phyloP scores from a whole-genome alignment of 768 basidiomycete species.

The Pleurotus sapidus region DNA sequence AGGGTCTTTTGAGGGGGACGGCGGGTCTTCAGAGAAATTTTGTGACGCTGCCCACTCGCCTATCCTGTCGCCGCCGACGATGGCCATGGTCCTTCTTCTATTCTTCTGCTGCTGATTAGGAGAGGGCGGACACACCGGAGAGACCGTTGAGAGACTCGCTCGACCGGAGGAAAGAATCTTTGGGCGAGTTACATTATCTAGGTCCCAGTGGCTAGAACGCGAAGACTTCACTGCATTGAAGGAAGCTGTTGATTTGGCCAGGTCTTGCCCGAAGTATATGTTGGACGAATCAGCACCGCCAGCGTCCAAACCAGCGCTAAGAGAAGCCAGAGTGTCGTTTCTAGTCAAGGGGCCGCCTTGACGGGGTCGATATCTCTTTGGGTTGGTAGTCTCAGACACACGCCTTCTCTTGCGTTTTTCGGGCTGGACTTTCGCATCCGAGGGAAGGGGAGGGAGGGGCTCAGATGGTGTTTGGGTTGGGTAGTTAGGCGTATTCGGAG shows the following conservation, averaged over 20 bases:
- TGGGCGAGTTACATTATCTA: neutral
- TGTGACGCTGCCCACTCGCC: neutral
- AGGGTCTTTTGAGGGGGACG: slow-evolving; percentile 11
- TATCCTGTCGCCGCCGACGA: neutral
- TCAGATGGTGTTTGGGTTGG: neutral
- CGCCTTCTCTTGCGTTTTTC: neutral
- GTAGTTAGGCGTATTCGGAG: slow-evolving; percentile 5
- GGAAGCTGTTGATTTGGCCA: neutral
- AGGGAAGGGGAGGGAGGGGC: neutral
- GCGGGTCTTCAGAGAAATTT: neutral
- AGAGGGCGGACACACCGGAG: neutral
- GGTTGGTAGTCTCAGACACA: too few species aligned
- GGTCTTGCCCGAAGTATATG: neutral
- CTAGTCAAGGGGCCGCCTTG: too few species aligned
- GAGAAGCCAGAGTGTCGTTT: too few species aligned
- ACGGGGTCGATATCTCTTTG: too few species aligned
- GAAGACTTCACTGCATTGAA: neutral
- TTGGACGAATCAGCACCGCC: neutral
- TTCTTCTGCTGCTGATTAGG: slow-evolving; percentile 1
- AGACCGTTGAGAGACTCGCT: neutral
- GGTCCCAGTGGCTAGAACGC: neutral
- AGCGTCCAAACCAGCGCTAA: too few species aligned
- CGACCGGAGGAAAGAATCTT: neutral
- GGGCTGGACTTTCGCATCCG: slow-evolving; percentile 9
- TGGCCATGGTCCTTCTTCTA: slow-evolving; percentile 1